Percentiles rank a stretch among this genome's conserved stretches.
Evolutionary conservation across 208 protist species (phyloP).

Genomic region (Sergeia podlipaevii): DNA sequence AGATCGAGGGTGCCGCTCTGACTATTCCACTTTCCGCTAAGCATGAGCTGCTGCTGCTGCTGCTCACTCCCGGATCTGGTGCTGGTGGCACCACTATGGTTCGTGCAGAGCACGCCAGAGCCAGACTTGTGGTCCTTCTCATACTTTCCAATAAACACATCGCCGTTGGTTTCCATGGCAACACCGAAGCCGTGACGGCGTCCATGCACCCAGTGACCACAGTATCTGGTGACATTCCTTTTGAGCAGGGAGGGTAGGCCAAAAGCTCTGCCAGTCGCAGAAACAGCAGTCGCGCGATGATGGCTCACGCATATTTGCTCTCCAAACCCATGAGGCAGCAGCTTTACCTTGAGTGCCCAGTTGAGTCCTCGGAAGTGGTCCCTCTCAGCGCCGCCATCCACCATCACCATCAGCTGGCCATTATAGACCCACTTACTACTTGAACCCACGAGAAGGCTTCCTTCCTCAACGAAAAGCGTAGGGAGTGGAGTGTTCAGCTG

Average conservation of each 20-base stretch:
- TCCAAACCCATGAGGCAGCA: constrained; percentile 33
- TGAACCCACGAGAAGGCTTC: background rate
- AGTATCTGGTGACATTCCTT: constrained; percentile 26
- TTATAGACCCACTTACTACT: background rate
- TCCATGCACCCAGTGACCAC: constrained; percentile 48
- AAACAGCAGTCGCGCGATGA: background rate
- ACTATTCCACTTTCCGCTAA: background rate
- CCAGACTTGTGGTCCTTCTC: no score
- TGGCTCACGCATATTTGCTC: constrained; percentile 9
- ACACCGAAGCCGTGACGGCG: constrained; percentile 60
- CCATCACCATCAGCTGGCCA: background rate
- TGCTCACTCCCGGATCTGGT: constrained; percentile 2
- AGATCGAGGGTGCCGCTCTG: constrained; percentile 39
- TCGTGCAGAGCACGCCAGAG: no score
- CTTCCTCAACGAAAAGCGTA: background rate
- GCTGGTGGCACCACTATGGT: constrained; percentile 12
- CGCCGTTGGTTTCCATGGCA: constrained; percentile 15
- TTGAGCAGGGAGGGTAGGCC: background rate
- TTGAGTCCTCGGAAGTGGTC: constrained; percentile 12
- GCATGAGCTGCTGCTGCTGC: background rate
- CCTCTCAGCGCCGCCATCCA: background rate
- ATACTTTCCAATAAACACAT: no score
- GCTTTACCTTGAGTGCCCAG: constrained; percentile 15
- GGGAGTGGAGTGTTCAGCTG: constrained; percentile 1
- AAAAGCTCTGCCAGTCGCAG: background rate